Base-by-base conservation (phyloP, 257 asterid genomes). In the Haberlea rhodopensis region DNA sequence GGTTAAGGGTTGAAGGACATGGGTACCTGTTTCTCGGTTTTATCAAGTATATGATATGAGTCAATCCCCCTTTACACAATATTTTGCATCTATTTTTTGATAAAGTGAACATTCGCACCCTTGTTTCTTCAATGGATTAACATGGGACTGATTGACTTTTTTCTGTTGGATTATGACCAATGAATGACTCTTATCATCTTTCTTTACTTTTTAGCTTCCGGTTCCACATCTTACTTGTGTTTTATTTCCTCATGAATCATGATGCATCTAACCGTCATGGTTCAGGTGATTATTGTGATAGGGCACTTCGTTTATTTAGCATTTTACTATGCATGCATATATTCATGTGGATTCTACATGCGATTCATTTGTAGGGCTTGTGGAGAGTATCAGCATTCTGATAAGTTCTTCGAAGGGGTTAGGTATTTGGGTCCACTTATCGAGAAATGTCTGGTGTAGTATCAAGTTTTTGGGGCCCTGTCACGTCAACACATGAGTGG, bases 381-480 rank as follows among this genome's bases (percentile, higher is more conserved):
- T 54, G 58, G 72, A 45, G 68, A 67, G 34, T 65, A 52, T 46
- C n/a, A 20, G 29, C 65, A 19, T 70, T 46, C 66, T 5, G 57
- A 31, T n/a, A 45, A 62, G 55, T 61, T 68, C 51, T 46, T 62
- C 55, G 3, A 43, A 22, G 57, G 70, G 46, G 56, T 18, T 26
- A 51, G 46, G 49, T 26, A n/a, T 43, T 54, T 15, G 62, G 75
- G 58, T 58, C 57, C 55, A 59, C 20, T 27, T 57, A 71, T 66
- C 71, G 72, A 66, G 81, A 72, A 63, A 91, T 91, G 98, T 87
- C 84, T 24, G 87, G 67, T 61, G 88, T 81, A 28, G 53, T 76
- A 34, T 82, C 96, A 68, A 87, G 88, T 75, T 91, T 91, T 62
- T 91, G 96, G 96, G 98, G 98, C 20, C 96, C 98, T 34, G 97